phyloP scores from a whole-genome alignment of 371 early-diverging fungal genomes.

The Phascolomyces articulosus region DNA sequence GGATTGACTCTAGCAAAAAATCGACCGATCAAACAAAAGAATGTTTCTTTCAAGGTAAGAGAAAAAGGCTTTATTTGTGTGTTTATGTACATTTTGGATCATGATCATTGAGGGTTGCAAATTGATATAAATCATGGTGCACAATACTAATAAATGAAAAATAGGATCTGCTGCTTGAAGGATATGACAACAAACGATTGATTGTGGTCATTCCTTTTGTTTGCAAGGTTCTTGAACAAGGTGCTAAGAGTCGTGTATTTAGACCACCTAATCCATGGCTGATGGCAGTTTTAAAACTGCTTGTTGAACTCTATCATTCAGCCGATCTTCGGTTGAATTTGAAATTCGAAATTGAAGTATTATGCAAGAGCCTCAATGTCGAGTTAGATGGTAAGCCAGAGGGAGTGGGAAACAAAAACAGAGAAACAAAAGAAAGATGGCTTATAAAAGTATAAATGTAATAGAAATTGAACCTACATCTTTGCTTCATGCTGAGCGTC shows the following conservation, averaged over 20 bases:
- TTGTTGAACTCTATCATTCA: slow-evolving; percentile 91
- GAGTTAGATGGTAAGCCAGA: slow-evolving; percentile 62
- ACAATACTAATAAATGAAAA: too few relatives aligned
- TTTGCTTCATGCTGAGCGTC: slow-evolving; percentile 49
- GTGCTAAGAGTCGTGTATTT: slow-evolving; percentile 83
- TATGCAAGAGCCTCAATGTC: slow-evolving; percentile 89
- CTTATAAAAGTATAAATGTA: too few relatives aligned
- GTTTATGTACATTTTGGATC: too few relatives aligned
- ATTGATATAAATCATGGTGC: too few relatives aligned
- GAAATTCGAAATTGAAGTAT: slow-evolving; percentile 96
- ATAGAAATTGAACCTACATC: slow-evolving; percentile 78
- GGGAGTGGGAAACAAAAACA: slow-evolving; percentile 29
- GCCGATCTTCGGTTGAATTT: slow-evolving; percentile 93
- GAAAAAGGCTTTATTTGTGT: background rate
- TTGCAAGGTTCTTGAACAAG: slow-evolving; percentile 95
- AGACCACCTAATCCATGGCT: slow-evolving; percentile 98
- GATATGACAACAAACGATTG: slow-evolving; percentile 82
- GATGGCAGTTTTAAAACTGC: slow-evolving; percentile 89
- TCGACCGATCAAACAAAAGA: slow-evolving; percentile 91
- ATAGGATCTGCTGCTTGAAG: slow-evolving; percentile 88
- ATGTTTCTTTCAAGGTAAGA: slow-evolving; percentile 87
- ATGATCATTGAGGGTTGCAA: too few relatives aligned
- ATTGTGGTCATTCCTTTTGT: slow-evolving; percentile 98
- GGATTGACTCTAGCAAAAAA: slow-evolving; percentile 94
- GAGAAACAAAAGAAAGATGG: too few relatives aligned